Evolutionary conservation across 352 stramenopile genomes (phyloP).

Genomic region (Phytophthora sansomeana): DNA sequence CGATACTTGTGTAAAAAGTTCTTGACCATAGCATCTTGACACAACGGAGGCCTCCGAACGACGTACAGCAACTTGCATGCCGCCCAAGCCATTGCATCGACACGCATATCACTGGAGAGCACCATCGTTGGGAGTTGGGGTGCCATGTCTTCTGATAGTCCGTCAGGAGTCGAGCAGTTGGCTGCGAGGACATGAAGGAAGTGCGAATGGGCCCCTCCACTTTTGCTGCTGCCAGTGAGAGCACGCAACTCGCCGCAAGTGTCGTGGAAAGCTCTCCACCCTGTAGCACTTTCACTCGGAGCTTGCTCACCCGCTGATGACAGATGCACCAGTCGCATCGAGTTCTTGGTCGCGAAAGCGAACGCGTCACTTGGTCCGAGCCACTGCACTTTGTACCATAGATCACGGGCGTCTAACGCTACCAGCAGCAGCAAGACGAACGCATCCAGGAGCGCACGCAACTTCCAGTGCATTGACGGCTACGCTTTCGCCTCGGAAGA

Average conservation of each 20-base stretch:
- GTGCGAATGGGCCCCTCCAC: conserved; percentile 19
- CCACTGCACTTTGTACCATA: conserved; percentile 66
- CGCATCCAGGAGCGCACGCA: conserved; percentile 36
- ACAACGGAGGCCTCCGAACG: conserved; percentile 46
- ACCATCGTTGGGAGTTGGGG: conserved; percentile 32
- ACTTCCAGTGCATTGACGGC: conserved; percentile 42
- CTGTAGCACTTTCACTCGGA: conserved; percentile 28
- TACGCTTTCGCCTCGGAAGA: too few relatives aligned
- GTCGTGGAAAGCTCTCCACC: conserved; percentile 52
- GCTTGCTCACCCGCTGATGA: not conserved
- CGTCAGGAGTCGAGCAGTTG: conserved; percentile 37
- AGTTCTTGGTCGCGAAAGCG: conserved; percentile 43
- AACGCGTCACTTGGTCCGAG: conserved; percentile 57
- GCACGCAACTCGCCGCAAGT: conserved; percentile 40
- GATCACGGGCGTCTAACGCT: conserved; percentile 48
- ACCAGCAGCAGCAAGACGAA: conserved; percentile 48
- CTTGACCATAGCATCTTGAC: conserved; percentile 50
- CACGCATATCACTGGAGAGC: conserved; percentile 48
- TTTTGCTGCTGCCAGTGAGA: conserved; percentile 25
- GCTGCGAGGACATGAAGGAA: conserved; percentile 42
- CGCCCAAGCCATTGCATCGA: conserved; percentile 59
- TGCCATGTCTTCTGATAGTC: conserved; percentile 20
- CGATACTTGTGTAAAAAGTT: conserved; percentile 50
- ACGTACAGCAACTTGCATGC: conserved; percentile 53
- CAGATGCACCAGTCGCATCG: conserved; percentile 20